phyloP scores from a whole-genome alignment of 2,329 filamentous ascomycete genomes.

The Volutella citrinella region DNA sequence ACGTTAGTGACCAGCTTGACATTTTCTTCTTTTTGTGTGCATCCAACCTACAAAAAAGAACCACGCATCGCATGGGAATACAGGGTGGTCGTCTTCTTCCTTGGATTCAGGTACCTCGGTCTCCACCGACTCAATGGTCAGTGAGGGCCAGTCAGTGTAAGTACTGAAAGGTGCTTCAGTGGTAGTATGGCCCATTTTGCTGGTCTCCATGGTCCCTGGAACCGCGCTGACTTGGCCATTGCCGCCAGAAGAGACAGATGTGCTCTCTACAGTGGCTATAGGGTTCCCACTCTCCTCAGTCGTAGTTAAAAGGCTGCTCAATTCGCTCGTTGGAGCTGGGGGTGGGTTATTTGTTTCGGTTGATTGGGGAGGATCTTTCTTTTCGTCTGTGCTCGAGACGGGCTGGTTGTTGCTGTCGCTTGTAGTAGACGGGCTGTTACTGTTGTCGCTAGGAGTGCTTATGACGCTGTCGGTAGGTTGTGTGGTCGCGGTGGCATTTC shows the following conservation, averaged over 20 bases:
- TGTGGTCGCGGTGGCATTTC: no score
- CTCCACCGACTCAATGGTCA: constrained; percentile 5
- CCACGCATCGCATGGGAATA: constrained; percentile 7
- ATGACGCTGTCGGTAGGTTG: no score
- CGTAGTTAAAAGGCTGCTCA: no score
- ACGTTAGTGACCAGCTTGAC: not conserved
- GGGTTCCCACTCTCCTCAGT: no score
- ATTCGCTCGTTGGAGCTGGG: no score
- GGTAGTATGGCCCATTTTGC: no score
- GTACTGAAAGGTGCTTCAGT: constrained; percentile 5
- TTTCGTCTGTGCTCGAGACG: not conserved
- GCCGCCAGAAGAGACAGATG: no score
- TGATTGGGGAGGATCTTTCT: not conserved
- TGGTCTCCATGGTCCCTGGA: no score
- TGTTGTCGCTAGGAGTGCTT: not conserved
- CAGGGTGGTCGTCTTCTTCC: constrained; percentile 2
- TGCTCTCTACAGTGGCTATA: no score
- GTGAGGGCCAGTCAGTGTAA: constrained; percentile 7
- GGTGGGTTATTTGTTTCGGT: no score
- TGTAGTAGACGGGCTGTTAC: not conserved
- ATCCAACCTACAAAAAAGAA: constrained; percentile 10
- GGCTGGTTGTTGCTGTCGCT: not conserved
- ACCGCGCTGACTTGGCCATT: no score
- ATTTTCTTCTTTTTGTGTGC: not conserved
- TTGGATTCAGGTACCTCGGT: constrained; percentile 3